These are phyloP conservation scores for Mucor sp. DNA, from an alignment of 371 early-diverging fungal species.

Conservation along the genomic window DNA sequence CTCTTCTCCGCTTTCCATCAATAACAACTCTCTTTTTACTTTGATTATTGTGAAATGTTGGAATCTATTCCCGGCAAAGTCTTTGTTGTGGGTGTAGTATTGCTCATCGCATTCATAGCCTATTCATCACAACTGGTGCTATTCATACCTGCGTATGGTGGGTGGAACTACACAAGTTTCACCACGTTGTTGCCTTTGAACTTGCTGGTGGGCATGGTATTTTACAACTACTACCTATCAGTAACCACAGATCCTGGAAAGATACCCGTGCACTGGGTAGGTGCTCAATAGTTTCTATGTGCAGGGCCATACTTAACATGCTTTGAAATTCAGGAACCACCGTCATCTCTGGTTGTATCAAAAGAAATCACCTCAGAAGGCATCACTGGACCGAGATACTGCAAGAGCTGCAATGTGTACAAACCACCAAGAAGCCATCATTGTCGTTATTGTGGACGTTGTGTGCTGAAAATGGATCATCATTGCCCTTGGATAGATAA, in stretches of 20 bases:
- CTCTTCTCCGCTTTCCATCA: background rate
- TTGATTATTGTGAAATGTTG: conserved; percentile 25
- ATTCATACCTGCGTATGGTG: conserved; percentile 34
- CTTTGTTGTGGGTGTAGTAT: conserved; percentile 41
- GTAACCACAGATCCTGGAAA: conserved; percentile 79
- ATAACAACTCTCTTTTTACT: background rate
- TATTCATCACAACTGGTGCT: conserved; percentile 47
- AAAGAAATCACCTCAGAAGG: conserved; percentile 26
- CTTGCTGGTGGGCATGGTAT: conserved; percentile 64
- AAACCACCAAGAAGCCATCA: conserved; percentile 91
- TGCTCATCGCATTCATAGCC: conserved; percentile 43
- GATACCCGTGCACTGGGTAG: conserved; percentile 75
- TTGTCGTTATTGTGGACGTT: conserved; percentile 79
- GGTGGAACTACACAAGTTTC: conserved; percentile 18
- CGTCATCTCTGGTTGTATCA: conserved; percentile 27
- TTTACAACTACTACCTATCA: conserved; percentile 83
- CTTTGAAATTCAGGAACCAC: conserved; percentile 34
- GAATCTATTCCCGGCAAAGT: conserved; percentile 47
- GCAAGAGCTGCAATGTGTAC: conserved; percentile 69
- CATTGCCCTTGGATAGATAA: conserved; percentile 99
- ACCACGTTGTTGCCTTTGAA: conserved; percentile 61
- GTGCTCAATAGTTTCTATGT: background rate
- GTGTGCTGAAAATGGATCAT: conserved; percentile 92
- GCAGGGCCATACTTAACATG: background rate
- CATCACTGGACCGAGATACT: conserved; percentile 65